phyloP scores from a whole-genome alignment of 768 basidiomycete genomes.

The Panaeolus cyanescens region DNA sequence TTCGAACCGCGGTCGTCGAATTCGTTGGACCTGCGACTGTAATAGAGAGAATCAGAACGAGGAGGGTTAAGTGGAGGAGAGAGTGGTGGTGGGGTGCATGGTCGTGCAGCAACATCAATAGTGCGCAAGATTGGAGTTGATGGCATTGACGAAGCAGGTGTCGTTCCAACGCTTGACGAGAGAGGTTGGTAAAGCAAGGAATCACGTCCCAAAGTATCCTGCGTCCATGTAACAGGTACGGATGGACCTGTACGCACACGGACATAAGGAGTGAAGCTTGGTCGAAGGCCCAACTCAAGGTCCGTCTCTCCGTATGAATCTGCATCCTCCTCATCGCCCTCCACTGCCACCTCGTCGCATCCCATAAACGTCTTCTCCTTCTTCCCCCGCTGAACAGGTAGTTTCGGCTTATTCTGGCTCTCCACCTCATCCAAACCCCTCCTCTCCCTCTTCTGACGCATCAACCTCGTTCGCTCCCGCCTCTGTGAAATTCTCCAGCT shows the following conservation, averaged over 20 bases:
- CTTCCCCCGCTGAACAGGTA: background rate
- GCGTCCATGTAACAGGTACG: background rate
- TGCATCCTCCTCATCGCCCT: constrained; percentile 11
- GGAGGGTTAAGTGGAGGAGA: background rate
- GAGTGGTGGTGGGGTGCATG: background rate
- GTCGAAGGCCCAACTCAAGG: background rate
- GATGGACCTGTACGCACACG: background rate
- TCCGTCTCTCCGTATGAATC: background rate
- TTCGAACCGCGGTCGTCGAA: background rate
- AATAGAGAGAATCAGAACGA: background rate
- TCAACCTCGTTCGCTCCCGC: background rate
- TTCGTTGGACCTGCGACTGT: background rate
- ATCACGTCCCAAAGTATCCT: background rate
- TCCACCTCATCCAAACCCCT: background rate
- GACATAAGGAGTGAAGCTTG: background rate
- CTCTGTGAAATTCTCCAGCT: background rate
- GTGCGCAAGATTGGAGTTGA: background rate
- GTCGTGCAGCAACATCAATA: background rate
- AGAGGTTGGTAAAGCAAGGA: background rate
- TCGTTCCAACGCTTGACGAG: background rate
- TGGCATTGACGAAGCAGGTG: background rate
- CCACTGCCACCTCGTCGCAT: constrained; percentile 19
- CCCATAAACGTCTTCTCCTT: constrained; percentile 19
- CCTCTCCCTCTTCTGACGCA: background rate
- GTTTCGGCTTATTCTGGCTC: background rate